Percentiles rank a stretch among this genome's conserved stretches.
phyloP scores from a whole-genome alignment of 2,329 filamentous ascomycete genomes.

The Emericellopsis cladophorae region DNA sequence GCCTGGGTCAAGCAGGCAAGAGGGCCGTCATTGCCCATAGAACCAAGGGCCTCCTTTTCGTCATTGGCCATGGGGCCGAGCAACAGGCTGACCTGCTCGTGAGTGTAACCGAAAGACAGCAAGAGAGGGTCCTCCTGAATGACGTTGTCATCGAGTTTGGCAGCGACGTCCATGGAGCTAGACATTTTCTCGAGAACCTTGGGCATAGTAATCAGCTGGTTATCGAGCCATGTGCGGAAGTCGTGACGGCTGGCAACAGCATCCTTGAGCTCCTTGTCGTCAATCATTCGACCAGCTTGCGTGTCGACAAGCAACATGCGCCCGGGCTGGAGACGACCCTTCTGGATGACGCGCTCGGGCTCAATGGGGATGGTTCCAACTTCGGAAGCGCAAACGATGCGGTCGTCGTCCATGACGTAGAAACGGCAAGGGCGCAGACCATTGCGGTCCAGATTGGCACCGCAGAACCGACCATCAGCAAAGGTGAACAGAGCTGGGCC shows the following conservation, averaged over 20 bases:
- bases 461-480: slow-evolving; percentile 90
- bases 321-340: slow-evolving; percentile 85
- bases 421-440: slow-evolving; percentile 91
- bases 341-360: slow-evolving; percentile 79
- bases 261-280: slow-evolving; percentile 82
- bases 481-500: slow-evolving; percentile 95
- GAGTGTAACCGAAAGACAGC: slow-evolving; percentile 83
- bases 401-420: slow-evolving; percentile 93
- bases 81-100: slow-evolving; percentile 86
- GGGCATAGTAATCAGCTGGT: slow-evolving; percentile 72
- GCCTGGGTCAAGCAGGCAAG: slow-evolving; percentile 84
- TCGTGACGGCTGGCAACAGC: slow-evolving; percentile 78
- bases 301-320: slow-evolving; percentile 96
- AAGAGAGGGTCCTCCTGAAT: slow-evolving; percentile 78
- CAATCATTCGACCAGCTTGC: slow-evolving; percentile 77
- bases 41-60: slow-evolving; percentile 91
- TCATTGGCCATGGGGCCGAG: slow-evolving; percentile 94
- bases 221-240: slow-evolving; percentile 80
- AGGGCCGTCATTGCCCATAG: slow-evolving; percentile 95
- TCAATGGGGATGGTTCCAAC: slow-evolving; percentile 89
- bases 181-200: slow-evolving; percentile 54
- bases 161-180: slow-evolving; percentile 48
- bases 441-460: slow-evolving; percentile 92
- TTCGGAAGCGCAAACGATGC: slow-evolving; percentile 94
- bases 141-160: slow-evolving; percentile 53